Base-by-base conservation (phyloP, 345 rosid genomes). In the Populus tremula region DNA sequence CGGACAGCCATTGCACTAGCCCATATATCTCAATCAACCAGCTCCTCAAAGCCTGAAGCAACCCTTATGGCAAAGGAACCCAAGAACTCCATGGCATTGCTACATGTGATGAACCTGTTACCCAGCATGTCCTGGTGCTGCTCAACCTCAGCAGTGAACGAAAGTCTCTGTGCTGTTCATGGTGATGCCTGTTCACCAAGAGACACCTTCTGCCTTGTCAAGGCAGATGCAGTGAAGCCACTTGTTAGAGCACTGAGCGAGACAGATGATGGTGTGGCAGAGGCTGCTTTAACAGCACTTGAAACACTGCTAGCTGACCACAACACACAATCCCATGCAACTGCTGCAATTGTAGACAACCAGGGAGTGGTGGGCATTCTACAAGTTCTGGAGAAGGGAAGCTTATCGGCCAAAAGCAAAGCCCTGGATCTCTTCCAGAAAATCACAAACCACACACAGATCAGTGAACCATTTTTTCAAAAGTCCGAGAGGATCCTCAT, bases 151-250 rank as follows among this genome's bases (percentile, higher is more conserved):
- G 16, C 82, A 64, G 79, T 77, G 38, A 69, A 31, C 41, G 78
- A 17, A 33, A 71, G 47, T 53, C 33, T 43, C 18, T 87, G 89
- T 73, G 38, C 83, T 64, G 71, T 88, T 67, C 91, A 88, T 69
- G 89, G 91, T 29, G n/a, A 75, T 69, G 88, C 87, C 59, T 88
- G 88, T 83, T 85, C 77, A n/a, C 77, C 81, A 6, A 77, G 76
- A 66, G 81, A 88, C 61, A 81, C 84, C 45, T 88, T 88, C 76
- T 88, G 89, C 86, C 88, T 88, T n/a, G 78, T 88, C 67, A 88
- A 87, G 83, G 83, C 81, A 4, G 86, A 82, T 64, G 89, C 91
- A 6, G 80, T 88, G 79, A 84, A 79, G 85, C 89, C 89, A 20
- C 86, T 88, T 2, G 69, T 88, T 66, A 78, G 8, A 76, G 80